Evolutionary conservation across 179 eudicot genomes (phyloP).

Genomic region (Dionaea muscipula): DNA sequence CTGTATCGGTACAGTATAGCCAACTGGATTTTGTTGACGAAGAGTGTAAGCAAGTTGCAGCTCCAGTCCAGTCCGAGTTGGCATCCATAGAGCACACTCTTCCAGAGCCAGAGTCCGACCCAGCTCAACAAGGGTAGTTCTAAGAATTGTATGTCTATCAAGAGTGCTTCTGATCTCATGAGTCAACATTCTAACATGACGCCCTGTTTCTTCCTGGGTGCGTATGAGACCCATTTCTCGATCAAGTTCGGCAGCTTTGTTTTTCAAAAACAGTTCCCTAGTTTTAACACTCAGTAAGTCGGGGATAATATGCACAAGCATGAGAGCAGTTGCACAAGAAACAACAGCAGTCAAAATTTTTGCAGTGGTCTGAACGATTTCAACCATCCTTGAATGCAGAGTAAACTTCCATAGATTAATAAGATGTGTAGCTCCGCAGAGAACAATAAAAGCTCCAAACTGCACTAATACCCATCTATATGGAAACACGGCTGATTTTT

Average conservation of each 20-base stretch:
- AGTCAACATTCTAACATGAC: constrained; percentile 93
- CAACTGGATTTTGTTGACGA: constrained; percentile 76
- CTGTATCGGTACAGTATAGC: constrained; percentile 73
- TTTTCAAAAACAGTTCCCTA: constrained; percentile 84
- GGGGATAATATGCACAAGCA: constrained; percentile 96
- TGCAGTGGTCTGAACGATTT: constrained; percentile 67
- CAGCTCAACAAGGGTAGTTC: constrained; percentile 84
- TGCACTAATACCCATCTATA: constrained; percentile 96
- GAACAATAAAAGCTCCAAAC: constrained; percentile 95
- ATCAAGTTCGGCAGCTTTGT: constrained; percentile 92
- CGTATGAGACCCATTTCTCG: constrained; percentile 92
- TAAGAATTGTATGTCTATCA: constrained; percentile 81
- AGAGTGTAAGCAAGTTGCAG: constrained; percentile 88
- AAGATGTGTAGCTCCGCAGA: constrained; percentile 92
- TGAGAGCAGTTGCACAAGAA: constrained; percentile 84
- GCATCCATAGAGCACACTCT: constrained; percentile 99
- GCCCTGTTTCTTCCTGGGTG: constrained; percentile 90
- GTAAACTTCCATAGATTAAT: constrained; percentile 77
- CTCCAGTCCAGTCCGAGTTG: constrained; percentile 74
- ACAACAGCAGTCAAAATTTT: constrained; percentile 72
- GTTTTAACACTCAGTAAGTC: constrained; percentile 88
- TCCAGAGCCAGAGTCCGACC: constrained; percentile 83
- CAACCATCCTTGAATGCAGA: constrained; percentile 64
- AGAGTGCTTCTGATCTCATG: constrained; percentile 97
- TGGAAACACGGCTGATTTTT: constrained; percentile 89